Evolutionary conservation across 208 protist species (phyloP).

Genomic region (Angomonas deanei): DNA sequence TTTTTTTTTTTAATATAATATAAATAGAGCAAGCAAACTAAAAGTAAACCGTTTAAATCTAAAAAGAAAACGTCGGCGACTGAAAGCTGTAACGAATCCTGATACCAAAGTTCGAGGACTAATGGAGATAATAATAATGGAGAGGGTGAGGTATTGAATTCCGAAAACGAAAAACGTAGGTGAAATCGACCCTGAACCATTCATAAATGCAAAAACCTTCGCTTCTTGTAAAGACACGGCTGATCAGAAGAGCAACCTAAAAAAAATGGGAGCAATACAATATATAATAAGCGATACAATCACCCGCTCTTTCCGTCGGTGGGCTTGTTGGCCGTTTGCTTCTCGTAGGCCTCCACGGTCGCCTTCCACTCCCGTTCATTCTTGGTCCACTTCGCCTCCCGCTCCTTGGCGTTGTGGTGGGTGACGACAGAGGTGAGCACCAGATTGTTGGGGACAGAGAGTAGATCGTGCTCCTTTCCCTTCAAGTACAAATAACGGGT

Average conservation of each 20-base stretch:
- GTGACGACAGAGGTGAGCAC: constrained; percentile 64
- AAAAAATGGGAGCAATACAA: neutral
- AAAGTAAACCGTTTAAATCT: neutral
- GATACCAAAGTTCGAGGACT: too few species aligned
- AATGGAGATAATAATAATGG: too few species aligned
- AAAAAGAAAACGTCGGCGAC: too few species aligned
- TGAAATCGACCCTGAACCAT: too few species aligned
- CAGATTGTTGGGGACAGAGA: constrained; percentile 73
- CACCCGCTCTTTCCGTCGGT: neutral
- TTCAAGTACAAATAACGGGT: constrained; percentile 75
- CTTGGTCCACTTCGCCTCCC: neutral
- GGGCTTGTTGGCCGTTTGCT: neutral
- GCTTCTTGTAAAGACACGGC: too few species aligned
- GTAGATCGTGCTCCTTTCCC: constrained; percentile 30
- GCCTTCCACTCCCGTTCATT: neutral
- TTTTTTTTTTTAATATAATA: neutral
- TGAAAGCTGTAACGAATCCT: too few species aligned
- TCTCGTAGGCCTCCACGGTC: constrained; percentile 25
- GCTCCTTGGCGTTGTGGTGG: neutral
- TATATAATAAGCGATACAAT: neutral
- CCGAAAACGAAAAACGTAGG: too few species aligned
- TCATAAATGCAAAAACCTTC: too few species aligned
- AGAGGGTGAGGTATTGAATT: too few species aligned
- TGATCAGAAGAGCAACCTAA: neutral
- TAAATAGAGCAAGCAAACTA: neutral